phyloP scores from a whole-genome alignment of 768 basidiomycete species.

The Lentinula sp. region DNA sequence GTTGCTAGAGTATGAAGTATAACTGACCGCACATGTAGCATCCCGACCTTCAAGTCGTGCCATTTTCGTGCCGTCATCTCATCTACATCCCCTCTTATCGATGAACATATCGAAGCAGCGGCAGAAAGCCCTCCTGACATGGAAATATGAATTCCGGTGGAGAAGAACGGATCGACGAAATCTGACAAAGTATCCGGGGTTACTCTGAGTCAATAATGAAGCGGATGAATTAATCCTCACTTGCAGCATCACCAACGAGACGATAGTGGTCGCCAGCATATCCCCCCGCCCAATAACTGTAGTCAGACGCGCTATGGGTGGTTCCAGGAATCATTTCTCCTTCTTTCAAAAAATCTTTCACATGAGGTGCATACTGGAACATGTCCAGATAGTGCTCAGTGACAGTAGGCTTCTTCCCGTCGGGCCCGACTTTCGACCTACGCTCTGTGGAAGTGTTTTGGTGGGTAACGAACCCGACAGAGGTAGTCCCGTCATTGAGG shows the following conservation, averaged over 20 bases:
- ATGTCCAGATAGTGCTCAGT: conserved; percentile 19
- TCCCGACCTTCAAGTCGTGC: conserved; percentile 5
- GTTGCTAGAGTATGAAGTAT: background rate
- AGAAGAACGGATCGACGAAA: conserved; percentile 44
- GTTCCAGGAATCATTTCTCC: conserved; percentile 33
- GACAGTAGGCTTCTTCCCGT: conserved; percentile 18
- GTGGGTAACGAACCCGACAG: conserved; percentile 60
- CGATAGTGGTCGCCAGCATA: conserved; percentile 52
- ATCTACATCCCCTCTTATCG: conserved; percentile 22
- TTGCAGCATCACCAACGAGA: conserved; percentile 64
- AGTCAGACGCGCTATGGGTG: conserved; percentile 55
- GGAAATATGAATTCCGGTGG: conserved; percentile 37
- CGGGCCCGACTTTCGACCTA: conserved; percentile 10
- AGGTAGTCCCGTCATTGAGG: conserved; percentile 57
- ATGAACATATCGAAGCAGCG: conserved; percentile 30
- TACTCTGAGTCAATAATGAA: background rate
- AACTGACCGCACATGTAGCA: conserved; percentile 2
- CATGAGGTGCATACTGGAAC: conserved; percentile 41
- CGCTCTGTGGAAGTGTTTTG: conserved; percentile 41
- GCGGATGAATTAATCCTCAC: conserved; percentile 26
- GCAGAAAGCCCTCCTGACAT: conserved; percentile 32
- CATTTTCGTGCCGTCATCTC: conserved; percentile 21
- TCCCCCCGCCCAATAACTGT: conserved; percentile 54
- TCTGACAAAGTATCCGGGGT: conserved; percentile 11
- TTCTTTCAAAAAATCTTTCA: conserved; percentile 10